Conservation (phyloP, 2,329 filamentous ascomycete genomes). For the Metarhizium sp. region DNA sequence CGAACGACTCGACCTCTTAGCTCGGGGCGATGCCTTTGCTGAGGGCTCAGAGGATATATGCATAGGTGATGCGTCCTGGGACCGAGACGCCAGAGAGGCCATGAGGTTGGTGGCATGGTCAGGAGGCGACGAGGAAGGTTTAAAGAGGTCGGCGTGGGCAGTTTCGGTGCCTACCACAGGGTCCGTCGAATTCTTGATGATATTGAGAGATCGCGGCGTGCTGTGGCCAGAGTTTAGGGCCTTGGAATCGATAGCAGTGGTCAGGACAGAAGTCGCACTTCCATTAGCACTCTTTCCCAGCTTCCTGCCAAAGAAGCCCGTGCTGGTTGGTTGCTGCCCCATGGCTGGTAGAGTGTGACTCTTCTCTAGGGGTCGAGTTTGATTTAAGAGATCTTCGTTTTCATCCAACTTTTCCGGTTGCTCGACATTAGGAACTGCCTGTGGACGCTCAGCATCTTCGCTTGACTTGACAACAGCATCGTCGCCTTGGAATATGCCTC, state of each 20-base stretch:
- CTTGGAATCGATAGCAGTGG: slow-evolving; percentile 39
- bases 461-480: slow-evolving; percentile 31
- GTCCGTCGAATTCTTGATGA: slow-evolving; percentile 40
- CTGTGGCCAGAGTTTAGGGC: slow-evolving; percentile 21
- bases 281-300: slow-evolving; percentile 26
- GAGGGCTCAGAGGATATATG: slow-evolving; percentile 30
- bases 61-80: slow-evolving; percentile 44
- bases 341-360: slow-evolving; percentile 39
- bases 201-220: slow-evolving; percentile 24
- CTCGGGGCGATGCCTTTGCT: slow-evolving; percentile 25
- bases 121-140: slow-evolving; percentile 44
- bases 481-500: slow-evolving; percentile 67
- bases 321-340: slow-evolving; percentile 25
- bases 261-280: slow-evolving; percentile 29
- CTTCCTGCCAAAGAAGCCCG: slow-evolving; percentile 43
- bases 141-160: slow-evolving; percentile 55
- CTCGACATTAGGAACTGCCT: slow-evolving; percentile 36
- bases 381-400: slow-evolving; percentile 25
- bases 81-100: slow-evolving; percentile 56
- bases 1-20: slow-evolving; percentile 36
- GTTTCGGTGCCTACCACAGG: slow-evolving; percentile 60
- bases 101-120: slow-evolving; percentile 56
- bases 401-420: slow-evolving; percentile 41
- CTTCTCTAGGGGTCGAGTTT: slow-evolving; percentile 43
- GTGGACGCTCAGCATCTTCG: slow-evolving; percentile 11